Conservation (phyloP, 73 alveolate species). For the Tetrahymena thermophila region DNA sequence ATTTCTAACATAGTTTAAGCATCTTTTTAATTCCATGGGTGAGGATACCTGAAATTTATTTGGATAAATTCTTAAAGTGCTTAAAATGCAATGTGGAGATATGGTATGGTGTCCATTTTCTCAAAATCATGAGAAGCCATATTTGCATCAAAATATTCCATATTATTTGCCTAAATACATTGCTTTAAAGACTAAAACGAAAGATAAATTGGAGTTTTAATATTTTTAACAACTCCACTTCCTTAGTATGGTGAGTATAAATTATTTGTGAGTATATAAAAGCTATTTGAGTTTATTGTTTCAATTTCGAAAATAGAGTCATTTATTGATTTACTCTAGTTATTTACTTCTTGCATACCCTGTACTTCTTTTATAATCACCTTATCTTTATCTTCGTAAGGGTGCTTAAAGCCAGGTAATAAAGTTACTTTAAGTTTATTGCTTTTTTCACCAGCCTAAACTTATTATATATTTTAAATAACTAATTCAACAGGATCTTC, state of each 20-base stretch:
- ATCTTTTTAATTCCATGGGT: slow-evolving; percentile 1
- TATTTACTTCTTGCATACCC: slow-evolving; percentile 55
- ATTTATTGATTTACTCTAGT: slow-evolving; percentile 49
- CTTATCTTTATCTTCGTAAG: slow-evolving; percentile 82
- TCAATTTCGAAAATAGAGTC: slow-evolving; percentile 47
- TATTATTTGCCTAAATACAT: slow-evolving; percentile 24
- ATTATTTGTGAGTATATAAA: slow-evolving; percentile 48
- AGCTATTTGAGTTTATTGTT: slow-evolving; percentile 46
- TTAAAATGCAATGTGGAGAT: slow-evolving; percentile 45
- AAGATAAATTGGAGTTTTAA: slow-evolving; percentile 58
- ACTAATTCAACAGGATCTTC: slow-evolving; percentile 80
- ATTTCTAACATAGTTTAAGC: slow-evolving; percentile 18
- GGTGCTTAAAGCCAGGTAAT: slow-evolving; percentile 80
- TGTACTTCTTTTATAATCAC: slow-evolving; percentile 73
- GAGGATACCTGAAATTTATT: not conserved
- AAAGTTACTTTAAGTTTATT: slow-evolving; percentile 53
- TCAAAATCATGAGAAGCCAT: slow-evolving; percentile 59
- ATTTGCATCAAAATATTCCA: slow-evolving; percentile 47
- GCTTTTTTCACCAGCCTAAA: slow-evolving; percentile 26
- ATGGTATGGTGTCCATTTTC: slow-evolving; percentile 47
- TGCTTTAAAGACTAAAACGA: slow-evolving; percentile 52
- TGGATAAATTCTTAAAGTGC: slow-evolving; percentile 9
- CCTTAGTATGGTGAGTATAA: slow-evolving; percentile 44
- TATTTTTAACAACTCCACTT: slow-evolving; percentile 63
- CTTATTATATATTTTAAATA: slow-evolving; percentile 58